Conservation (phyloP, 306 rosid species). For the Lathyrus sativus region DNA sequence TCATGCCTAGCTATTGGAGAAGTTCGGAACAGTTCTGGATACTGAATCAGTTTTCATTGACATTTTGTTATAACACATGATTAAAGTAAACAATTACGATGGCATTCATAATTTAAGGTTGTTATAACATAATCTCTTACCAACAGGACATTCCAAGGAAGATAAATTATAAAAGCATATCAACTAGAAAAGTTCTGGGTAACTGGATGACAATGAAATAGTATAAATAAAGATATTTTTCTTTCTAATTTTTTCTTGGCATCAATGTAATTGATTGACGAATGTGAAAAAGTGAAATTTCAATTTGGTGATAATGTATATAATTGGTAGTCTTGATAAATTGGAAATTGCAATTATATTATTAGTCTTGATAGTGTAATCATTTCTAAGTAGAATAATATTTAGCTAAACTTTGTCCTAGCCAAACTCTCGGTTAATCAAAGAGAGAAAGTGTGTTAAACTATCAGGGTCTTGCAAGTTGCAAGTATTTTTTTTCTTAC, state of each 20-base stretch:
- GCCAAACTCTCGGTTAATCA: too few relatives aligned
- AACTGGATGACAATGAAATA: neutral
- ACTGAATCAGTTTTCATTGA: slow-evolving; percentile 26
- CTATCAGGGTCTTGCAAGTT: too few relatives aligned
- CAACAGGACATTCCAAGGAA: slow-evolving; percentile 12
- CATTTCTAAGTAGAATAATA: neutral
- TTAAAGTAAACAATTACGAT: slow-evolving; percentile 76
- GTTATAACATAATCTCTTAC: slow-evolving; percentile 25
- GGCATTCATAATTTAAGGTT: slow-evolving; percentile 38
- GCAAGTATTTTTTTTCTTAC: too few relatives aligned
- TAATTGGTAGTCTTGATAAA: neutral
- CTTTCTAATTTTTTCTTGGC: neutral
- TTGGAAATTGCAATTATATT: neutral
- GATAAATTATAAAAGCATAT: neutral
- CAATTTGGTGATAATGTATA: neutral
- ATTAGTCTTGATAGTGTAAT: neutral
- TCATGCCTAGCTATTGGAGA: too few relatives aligned
- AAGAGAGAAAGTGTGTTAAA: too few relatives aligned
- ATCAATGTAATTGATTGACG: neutral
- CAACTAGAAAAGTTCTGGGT: slow-evolving; percentile 5
- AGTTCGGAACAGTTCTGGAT: too few relatives aligned
- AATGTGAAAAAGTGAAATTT: neutral
- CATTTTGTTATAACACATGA: slow-evolving; percentile 50
- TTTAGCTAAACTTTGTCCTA: too few relatives aligned
- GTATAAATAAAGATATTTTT: neutral